phyloP scores from a whole-genome alignment of 2,329 filamentous ascomycete species.

The Aspergillus oerlinghausenensis region DNA sequence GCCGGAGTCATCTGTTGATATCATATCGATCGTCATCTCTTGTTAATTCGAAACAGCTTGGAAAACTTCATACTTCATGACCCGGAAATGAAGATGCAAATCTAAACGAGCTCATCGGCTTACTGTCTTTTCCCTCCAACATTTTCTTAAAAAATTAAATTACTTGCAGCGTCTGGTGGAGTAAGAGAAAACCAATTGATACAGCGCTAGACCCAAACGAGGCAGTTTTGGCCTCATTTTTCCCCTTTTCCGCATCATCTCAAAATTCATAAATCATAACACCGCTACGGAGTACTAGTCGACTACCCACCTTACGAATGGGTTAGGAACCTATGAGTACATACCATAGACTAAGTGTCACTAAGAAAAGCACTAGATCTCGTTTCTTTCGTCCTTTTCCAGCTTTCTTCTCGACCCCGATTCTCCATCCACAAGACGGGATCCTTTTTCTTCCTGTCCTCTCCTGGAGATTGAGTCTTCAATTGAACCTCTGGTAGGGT shows the following conservation, averaged over 20 bases:
- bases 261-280: not conserved
- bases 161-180: not conserved
- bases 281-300: not conserved
- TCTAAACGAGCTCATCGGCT: not conserved
- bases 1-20: not conserved
- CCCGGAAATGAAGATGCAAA: not conserved
- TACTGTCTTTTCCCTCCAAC: not conserved
- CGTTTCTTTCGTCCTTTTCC: slow-evolving; percentile 13
- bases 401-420: slow-evolving; percentile 7
- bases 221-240: slow-evolving; percentile 9
- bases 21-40: slow-evolving; percentile 1
- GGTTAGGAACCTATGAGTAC: not conserved
- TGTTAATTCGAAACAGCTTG: not conserved
- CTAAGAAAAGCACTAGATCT: slow-evolving; percentile 6
- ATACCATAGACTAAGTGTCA: not conserved
- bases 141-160: too few relatives aligned
- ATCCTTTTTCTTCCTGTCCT: slow-evolving; percentile 10
- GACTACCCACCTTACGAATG: not conserved
- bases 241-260: not conserved
- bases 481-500: slow-evolving; percentile 27
- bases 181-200: not conserved
- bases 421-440: slow-evolving; percentile 5
- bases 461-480: slow-evolving; percentile 15
- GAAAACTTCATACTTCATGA: too few relatives aligned
- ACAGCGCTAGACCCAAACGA: slow-evolving; percentile 15